Base-by-base conservation (phyloP, 805 yeast genomes). In the Millerozyma miso region DNA sequence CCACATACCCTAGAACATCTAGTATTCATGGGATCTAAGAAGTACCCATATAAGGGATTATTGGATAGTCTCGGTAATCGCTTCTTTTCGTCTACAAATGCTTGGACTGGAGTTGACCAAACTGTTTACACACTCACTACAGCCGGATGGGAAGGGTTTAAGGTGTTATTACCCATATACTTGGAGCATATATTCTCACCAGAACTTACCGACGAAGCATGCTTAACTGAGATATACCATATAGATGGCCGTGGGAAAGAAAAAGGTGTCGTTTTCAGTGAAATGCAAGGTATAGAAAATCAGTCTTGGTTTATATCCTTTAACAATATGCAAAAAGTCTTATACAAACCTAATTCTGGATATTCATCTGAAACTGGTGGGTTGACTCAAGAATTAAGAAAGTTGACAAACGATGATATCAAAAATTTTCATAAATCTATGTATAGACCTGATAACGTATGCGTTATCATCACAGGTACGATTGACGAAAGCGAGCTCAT, bases 131-230 rank as follows among this genome's bases (percentile, higher is more conserved):
- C 97, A 2, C 70, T 93, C 43, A 77, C 85, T 6, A 81, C 95
- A 32, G 98, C 98, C 1, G 98, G 98, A 7, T 90, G 97, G 96
- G 88, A 87, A 43, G 98, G 97, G 1, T 93, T 93, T 65, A 79
- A 77, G 38, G 75, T 81, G 47, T 66, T 93, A 20, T 73, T 93
- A 23, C 98, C 99, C 0, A 83, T 89, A 3, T 93, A 91, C 59
- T 64, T 93, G 50, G 98, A 93, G 58, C 98, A 93, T 59, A 64
- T 93, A 18, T 61, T 89, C 37, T 62, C 81, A 52, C 97, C 99
- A 1, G 87, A 95, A 0, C 66, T 93, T 40, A 84, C 96, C 1
- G 95, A 89, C 56, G 87, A 81, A 40, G 96, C 96, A 0, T 93
- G 96, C 54, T 68, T 83, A 41, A 93, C 99, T 1, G 99, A 93